A percentile compares a stretch with the other conserved stretches of the same genome.
phyloP scores from a whole-genome alignment of 495 filamentous ascomycete genomes.

The Penicillium alfredii region DNA sequence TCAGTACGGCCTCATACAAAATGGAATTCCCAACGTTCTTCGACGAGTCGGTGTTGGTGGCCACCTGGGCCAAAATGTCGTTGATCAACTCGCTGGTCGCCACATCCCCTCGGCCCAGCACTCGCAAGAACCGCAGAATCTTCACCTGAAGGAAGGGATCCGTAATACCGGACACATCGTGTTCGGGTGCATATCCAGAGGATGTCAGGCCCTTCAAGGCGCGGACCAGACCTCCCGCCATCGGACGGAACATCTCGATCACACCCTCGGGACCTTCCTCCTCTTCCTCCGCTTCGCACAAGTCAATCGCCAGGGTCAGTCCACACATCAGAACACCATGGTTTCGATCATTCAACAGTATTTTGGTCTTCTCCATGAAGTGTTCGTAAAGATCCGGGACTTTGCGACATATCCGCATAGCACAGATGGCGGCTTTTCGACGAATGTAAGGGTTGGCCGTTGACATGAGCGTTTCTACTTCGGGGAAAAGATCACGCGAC shows the following conservation, averaged over 20 bases:
- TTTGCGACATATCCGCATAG: constrained; percentile 98
- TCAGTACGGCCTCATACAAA: constrained; percentile 93
- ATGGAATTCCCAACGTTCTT: constrained; percentile 99
- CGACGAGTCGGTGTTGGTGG: constrained; percentile 94
- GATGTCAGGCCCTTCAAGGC: constrained; percentile 85
- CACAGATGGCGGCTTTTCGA: constrained; percentile 95
- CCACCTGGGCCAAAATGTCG: constrained; percentile 95
- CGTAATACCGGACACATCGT: constrained; percentile 95
- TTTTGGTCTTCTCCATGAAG: constrained; percentile 88
- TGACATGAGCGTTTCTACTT: constrained; percentile 84
- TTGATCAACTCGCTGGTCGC: constrained; percentile 95
- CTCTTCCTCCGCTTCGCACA: constrained; percentile 89
- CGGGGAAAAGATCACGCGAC: constrained; percentile 94
- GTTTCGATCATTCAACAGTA: constrained; percentile 83
- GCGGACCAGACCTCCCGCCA: constrained; percentile 74
- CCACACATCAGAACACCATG: constrained; percentile 93
- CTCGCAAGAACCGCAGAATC: constrained; percentile 77
- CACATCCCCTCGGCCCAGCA: constrained; percentile 79
- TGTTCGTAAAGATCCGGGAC: constrained; percentile 96
- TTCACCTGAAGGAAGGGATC: constrained; percentile 99
- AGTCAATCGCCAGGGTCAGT: constrained; percentile 80
- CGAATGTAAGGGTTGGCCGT: constrained; percentile 96
- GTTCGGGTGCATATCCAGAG: constrained; percentile 95
- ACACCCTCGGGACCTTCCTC: constrained; percentile 81
- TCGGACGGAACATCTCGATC: constrained; percentile 81